Percentiles rank a stretch among this genome's conserved stretches.
phyloP scores from a whole-genome alignment of 345 rosid species.

The Sisymbrium irio region DNA sequence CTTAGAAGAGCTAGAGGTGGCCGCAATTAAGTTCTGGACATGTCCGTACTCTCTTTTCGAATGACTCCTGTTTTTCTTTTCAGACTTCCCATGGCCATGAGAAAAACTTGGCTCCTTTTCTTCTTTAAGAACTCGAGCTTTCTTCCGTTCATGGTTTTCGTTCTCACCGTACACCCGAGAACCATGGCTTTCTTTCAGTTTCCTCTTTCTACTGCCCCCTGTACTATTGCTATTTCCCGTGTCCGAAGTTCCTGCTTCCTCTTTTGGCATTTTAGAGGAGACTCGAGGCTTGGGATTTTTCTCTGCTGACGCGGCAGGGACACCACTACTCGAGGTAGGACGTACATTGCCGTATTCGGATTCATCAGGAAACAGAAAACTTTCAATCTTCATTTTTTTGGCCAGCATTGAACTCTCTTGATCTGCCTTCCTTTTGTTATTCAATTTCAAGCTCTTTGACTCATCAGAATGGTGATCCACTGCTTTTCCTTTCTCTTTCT shows the following conservation, averaged over 20 bases:
- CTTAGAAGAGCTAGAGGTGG: conserved; percentile 94
- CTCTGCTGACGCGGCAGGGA: conserved; percentile 42
- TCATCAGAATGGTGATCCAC: conserved; percentile 49
- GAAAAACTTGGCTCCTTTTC: conserved; percentile 58
- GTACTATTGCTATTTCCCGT: conserved; percentile 42
- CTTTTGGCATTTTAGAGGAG: conserved; percentile 46
- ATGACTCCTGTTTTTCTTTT: conserved; percentile 54
- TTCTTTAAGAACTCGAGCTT: conserved; percentile 51
- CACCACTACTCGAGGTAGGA: conserved; percentile 50
- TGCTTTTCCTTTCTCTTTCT: conserved; percentile 57
- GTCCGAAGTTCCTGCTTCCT: conserved; percentile 48
- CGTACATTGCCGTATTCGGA: conserved; percentile 49
- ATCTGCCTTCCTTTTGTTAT: conserved; percentile 54
- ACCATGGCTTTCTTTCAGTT: conserved; percentile 47
- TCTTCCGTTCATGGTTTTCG: conserved; percentile 57
- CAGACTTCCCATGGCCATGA: conserved; percentile 52
- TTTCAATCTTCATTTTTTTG: conserved; percentile 67
- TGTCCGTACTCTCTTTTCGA: conserved; percentile 52
- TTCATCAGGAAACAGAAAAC: conserved; percentile 42
- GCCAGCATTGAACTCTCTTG: conserved; percentile 45
- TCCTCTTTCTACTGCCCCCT: conserved; percentile 55
- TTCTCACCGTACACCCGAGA: conserved; percentile 43
- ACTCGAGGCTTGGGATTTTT: conserved; percentile 38
- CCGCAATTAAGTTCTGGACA: conserved; percentile 52
- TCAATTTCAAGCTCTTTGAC: conserved; percentile 51